Base-by-base conservation (phyloP, 176 grass and related monocot species). In the Avena eriantha region DNA sequence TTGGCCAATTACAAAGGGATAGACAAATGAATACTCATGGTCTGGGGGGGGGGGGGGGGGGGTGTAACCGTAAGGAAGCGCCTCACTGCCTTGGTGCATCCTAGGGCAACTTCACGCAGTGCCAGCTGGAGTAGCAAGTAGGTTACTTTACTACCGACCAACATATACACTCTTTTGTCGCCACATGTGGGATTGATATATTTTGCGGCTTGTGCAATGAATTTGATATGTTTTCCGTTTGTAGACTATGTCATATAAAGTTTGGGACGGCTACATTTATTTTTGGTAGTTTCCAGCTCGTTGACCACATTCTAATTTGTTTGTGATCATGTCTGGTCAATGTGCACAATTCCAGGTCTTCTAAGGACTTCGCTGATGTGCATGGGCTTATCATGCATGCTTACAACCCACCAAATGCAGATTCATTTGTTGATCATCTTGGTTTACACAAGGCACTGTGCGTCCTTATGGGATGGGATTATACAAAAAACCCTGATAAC, bases 391-490 rank as follows among this genome's bases (percentile, higher is more conserved):
- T 88, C 79, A 96, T 96, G 87, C 97, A 99, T 87, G 87, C 94
- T 72, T 96, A 90, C 89, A 93, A 86, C 88, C 90, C 87, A 73
- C 85, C 76, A 72, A 89, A 94, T 89, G 80, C 88, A 81, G 97
- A 99, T 67, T 82, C 90, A 77, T 86, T 68, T 51, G 83, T 91
- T 81, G 97, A 99, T 78, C 97, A 99, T 85, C 89, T 94, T 87
- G 97, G 97, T 77, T 88, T 99, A 80, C 94, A 99, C 90, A 99
- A 99, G 87, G 97, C 97, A 79, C 85, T 99, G 70, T 99, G 97
- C 77, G 80, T 99, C 80, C 87, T 99, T 83, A 94, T 96, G 97
- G 97, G 97, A 70, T 99, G 97, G 97, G 89, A 94, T 87, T 94
- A 91, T 75, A 82, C 85, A 93, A 94, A 90, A 86, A 83, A 80